Evolutionary conservation across 805 yeast species (phyloP).

Genomic region (Starmera amethionina): DNA sequence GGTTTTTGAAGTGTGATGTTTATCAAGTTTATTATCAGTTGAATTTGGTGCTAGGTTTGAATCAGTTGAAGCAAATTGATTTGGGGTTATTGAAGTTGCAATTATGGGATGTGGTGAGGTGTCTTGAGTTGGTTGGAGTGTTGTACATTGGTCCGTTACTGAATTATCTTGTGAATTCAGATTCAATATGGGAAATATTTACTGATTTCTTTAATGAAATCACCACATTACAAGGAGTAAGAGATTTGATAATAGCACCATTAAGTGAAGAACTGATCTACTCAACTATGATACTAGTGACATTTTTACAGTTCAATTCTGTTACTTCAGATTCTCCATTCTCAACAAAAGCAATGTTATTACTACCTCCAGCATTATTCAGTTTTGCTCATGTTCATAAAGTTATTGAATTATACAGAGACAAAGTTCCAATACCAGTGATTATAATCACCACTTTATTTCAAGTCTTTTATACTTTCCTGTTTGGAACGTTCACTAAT

Average conservation of each 20-base stretch:
- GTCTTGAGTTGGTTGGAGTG: slow-evolving; percentile 23
- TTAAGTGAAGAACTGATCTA: slow-evolving; percentile 69
- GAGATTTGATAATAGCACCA: slow-evolving; percentile 66
- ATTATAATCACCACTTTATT: slow-evolving; percentile 30
- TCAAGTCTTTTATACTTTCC: slow-evolving; percentile 55
- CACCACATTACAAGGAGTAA: slow-evolving; percentile 28
- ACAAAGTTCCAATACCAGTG: slow-evolving; percentile 16
- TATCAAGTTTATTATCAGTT: too few species aligned
- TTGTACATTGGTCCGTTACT: slow-evolving; percentile 42
- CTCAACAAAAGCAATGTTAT: slow-evolving; percentile 16
- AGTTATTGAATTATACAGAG: slow-evolving; percentile 37
- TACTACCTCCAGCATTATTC: slow-evolving; percentile 52
- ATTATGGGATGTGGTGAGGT: too few species aligned
- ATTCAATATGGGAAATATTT: slow-evolving; percentile 2
- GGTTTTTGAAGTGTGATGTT: too few species aligned
- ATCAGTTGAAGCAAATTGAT: too few species aligned
- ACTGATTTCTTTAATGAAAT: slow-evolving; percentile 16
- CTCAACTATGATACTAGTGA: slow-evolving; percentile 34
- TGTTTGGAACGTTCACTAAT: slow-evolving; percentile 64
- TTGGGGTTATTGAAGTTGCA: too few species aligned
- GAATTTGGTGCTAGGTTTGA: too few species aligned
- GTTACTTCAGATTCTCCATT: not conserved
- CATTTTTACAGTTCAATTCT: slow-evolving; percentile 18
- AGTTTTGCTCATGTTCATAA: slow-evolving; percentile 79
- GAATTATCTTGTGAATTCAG: slow-evolving; percentile 21